A percentile compares a stretch with the other conserved stretches of the same genome.
Evolutionary conservation across 169 alveolate genomes (phyloP).

Genomic region (Eimeria maxima): DNA sequence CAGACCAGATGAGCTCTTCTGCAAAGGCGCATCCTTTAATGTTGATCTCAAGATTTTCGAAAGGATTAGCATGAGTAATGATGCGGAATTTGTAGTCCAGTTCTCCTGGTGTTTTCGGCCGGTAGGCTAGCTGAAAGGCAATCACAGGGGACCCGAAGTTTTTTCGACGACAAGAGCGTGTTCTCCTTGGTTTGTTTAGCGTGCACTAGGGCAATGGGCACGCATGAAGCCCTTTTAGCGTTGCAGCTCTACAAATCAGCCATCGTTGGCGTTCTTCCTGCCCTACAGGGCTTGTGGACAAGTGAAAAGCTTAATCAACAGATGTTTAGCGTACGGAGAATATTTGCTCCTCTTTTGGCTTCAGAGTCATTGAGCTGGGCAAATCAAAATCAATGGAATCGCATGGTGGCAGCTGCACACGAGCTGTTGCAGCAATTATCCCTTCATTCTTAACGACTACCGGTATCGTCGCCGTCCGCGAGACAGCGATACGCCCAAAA

Average conservation of each 20-base stretch:
- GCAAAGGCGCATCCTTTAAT: slow-evolving; percentile 38
- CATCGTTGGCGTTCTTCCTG: background rate
- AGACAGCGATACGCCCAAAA: slow-evolving; percentile 94
- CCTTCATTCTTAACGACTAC: slow-evolving; percentile 91
- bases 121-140: slow-evolving; percentile 48
- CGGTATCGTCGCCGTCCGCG: slow-evolving; percentile 87
- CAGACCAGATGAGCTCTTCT: slow-evolving; percentile 75
- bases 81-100: slow-evolving; percentile 77
- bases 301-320: background rate
- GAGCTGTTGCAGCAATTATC: slow-evolving; percentile 90
- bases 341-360: slow-evolving; percentile 75
- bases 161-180: background rate
- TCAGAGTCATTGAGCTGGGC: slow-evolving; percentile 81
- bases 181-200: background rate
- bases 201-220: background rate
- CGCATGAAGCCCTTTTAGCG: background rate
- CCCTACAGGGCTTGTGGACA: background rate
- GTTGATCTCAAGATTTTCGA: slow-evolving; percentile 79
- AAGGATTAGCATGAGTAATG: slow-evolving; percentile 85
- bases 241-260: background rate
- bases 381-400: slow-evolving; percentile 76
- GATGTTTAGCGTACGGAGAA: slow-evolving; percentile 72
- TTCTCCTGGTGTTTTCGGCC: slow-evolving; percentile 76
- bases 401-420: slow-evolving; percentile 72
- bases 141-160: background rate